phyloP scores from a whole-genome alignment of 495 filamentous ascomycete genomes.

The Daldinia decipiens region DNA sequence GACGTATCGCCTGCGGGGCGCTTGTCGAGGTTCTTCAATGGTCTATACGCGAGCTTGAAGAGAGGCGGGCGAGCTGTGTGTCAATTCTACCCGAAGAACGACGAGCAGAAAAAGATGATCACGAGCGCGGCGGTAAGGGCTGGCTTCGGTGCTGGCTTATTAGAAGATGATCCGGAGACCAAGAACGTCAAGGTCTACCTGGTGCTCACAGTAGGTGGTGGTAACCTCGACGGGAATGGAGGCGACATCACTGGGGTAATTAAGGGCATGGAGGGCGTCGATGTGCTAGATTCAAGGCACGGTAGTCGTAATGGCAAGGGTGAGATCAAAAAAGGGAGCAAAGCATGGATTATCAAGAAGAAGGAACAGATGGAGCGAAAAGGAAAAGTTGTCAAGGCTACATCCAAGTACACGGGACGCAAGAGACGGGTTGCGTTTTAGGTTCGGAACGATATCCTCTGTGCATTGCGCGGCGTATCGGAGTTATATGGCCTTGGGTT shows the following conservation, averaged over 20 bases:
- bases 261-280: slow-evolving; percentile 85
- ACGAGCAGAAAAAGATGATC: slow-evolving; percentile 90
- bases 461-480: slow-evolving; percentile 43
- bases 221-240: slow-evolving; percentile 67
- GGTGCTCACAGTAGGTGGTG: slow-evolving; percentile 90
- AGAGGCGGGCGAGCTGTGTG: slow-evolving; percentile 92
- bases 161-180: slow-evolving; percentile 95
- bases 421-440: slow-evolving; percentile 72
- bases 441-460: slow-evolving; percentile 29
- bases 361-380: slow-evolving; percentile 96
- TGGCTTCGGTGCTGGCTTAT: slow-evolving; percentile 92
- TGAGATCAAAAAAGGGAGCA: slow-evolving; percentile 78
- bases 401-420: slow-evolving; percentile 91
- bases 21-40: slow-evolving; percentile 86
- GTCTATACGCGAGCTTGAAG: slow-evolving; percentile 84
- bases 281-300: slow-evolving; percentile 77
- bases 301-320: slow-evolving; percentile 63
- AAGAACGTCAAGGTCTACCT: slow-evolving; percentile 95
- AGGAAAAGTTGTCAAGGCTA: slow-evolving; percentile 91
- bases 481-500: slow-evolving; percentile 15
- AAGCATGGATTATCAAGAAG: slow-evolving; percentile 90
- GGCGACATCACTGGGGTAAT: slow-evolving; percentile 89
- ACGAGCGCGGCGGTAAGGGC: slow-evolving; percentile 87
- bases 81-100: slow-evolving; percentile 98
- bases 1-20: slow-evolving; percentile 81